Evolutionary conservation across 78 protist species (phyloP), one percentile per base, ranked within the genome.

Genomic region (Dictyostelium citrinum): DNA sequence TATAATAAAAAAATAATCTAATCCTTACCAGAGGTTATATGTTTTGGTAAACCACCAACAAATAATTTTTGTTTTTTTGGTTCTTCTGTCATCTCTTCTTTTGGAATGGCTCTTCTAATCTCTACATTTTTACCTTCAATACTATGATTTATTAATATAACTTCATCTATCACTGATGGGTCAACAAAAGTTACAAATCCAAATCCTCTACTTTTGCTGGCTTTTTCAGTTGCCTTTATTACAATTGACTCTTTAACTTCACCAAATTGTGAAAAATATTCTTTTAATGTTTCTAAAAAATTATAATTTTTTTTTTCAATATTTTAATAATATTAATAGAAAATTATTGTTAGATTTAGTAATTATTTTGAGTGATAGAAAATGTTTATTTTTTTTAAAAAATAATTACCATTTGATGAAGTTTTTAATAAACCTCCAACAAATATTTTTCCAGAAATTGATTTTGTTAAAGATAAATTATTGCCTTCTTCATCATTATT

Each of bases 41-140:
- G 31, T 46, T 88, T 88, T 35, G 93, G 93, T 64, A 88, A 68
- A 1, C 93, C 93, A 33, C 93, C 93, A 33, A 88, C 82, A 78
- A 88, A 88, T 61, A 88, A 49, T 49, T 88, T 86, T 78, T 78
- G 84, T 67, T 78, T 88, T 14, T 45, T 55, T 29, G 78, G 67
- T 46, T 78, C 93, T 11, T 88, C 93, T 0, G 20, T 49, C 55
- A 88, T 88, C 3, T 78, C 93, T 46, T 88, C 93, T 88, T 88
- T 88, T 67, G 93, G 93, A 10, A 88, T 88, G 2, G 93, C 93
- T 88, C 75, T 76, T 78, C 75, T 78, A 12, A 88, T 88, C 79
- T 88, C 93, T 37, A 80, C 84, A 20, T 20, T 24, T 77, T 88
- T 88, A 22, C 72, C 80, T 64, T 88, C 93, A 31, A 88, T 88